phyloP scores from a whole-genome alignment of 495 filamentous ascomycete species.

The Trichocladium antarcticum region DNA sequence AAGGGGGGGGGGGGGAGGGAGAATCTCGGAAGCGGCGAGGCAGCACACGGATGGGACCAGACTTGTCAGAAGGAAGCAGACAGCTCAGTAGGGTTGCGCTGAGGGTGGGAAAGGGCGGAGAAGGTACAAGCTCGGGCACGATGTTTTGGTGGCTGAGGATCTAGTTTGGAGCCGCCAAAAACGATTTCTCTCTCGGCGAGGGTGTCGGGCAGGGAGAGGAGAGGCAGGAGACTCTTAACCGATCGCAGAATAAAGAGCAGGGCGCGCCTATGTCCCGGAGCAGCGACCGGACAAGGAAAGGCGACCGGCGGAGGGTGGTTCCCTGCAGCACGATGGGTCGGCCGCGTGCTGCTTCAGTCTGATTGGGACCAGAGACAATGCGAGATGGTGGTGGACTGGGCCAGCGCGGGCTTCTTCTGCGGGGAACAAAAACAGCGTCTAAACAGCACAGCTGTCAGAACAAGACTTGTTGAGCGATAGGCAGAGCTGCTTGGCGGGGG shows the following conservation, averaged over 20 bases:
- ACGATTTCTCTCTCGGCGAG: background rate
- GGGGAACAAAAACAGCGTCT: conserved; percentile 7
- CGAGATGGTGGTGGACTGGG: background rate
- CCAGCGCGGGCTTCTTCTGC: conserved; percentile 2
- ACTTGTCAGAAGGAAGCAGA: conserved; percentile 1
- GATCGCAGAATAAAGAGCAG: background rate
- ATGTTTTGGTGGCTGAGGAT: background rate
- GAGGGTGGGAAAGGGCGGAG: background rate
- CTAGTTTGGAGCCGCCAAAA: too few relatives aligned
- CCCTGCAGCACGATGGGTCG: conserved; percentile 13
- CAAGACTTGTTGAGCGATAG: background rate
- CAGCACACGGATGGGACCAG: background rate
- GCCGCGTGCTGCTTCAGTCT: conserved; percentile 15
- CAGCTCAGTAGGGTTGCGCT: conserved; percentile 9
- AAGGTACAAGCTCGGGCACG: background rate
- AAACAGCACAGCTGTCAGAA: conserved; percentile 10
- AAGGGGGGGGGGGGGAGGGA: background rate
- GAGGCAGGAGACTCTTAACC: background rate
- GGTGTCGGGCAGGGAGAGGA: background rate
- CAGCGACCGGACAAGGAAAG: background rate
- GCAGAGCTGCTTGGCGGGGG: conserved; percentile 6
- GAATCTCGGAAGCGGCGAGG: background rate
- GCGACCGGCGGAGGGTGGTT: conserved; percentile 3
- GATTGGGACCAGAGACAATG: conserved; percentile 6
- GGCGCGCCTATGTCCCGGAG: background rate